These are phyloP conservation scores for Paracorniculantispora psalliotae DNA, from an alignment of 2,329 filamentous ascomycete species.

Conservation along the genomic window DNA sequence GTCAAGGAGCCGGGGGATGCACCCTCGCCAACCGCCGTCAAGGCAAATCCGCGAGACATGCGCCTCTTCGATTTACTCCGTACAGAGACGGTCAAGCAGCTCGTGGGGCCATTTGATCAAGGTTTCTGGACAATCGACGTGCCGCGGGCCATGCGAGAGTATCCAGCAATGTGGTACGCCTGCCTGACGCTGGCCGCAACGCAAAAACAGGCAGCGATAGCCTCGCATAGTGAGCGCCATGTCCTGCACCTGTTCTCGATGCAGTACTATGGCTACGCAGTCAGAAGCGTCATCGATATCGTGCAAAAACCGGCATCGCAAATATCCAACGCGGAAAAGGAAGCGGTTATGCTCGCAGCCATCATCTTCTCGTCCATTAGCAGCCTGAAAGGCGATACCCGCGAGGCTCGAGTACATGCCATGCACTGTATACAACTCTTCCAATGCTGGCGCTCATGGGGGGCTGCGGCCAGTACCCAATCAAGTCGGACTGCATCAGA, in stretches of 20 bases:
- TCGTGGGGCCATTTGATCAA: not conserved
- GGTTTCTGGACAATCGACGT: not conserved
- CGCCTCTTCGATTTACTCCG: not conserved
- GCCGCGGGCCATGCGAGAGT: not conserved
- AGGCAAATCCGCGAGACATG: not conserved
- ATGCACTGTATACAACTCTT: not conserved
- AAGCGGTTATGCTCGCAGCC: not conserved
- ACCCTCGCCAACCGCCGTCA: not conserved
- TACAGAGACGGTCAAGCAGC: not conserved
- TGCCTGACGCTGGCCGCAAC: not conserved
- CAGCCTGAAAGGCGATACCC: not conserved
- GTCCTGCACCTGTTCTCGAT: not conserved
- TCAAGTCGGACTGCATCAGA: not conserved
- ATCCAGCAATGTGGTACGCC: not conserved
- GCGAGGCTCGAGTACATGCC: not conserved
- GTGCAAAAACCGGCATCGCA: not conserved
- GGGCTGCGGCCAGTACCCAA: not conserved
- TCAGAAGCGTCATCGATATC: not conserved
- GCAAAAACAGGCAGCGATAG: not conserved
- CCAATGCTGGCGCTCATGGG: not conserved
- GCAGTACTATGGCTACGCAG: not conserved
- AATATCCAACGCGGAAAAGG: not conserved
- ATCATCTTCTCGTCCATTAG: not conserved
- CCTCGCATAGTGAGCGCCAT: not conserved
- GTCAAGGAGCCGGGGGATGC: not conserved